Conservation (phyloP, 148 eudicot genomes). For the Rhododendron ovatum region DNA sequence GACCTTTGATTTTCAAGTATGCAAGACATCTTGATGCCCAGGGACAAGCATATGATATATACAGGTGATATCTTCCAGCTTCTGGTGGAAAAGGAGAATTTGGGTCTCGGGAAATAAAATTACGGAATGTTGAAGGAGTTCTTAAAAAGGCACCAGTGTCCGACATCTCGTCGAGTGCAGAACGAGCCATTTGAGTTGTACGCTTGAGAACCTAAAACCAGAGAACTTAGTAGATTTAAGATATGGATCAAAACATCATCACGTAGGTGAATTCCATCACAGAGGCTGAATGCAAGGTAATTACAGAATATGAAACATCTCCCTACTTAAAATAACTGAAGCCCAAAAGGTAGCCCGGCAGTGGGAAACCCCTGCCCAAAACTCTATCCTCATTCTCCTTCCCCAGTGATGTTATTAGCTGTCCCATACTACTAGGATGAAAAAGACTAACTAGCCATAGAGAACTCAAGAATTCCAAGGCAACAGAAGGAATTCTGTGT, state of each 20-base stretch:
- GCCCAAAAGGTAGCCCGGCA: background rate
- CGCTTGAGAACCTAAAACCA: conserved; percentile 17
- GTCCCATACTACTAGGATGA: background rate
- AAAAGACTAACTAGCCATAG: background rate
- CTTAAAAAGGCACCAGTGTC: conserved; percentile 70
- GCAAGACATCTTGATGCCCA: conserved; percentile 89
- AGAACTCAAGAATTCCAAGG: background rate
- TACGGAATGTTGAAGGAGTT: conserved; percentile 69
- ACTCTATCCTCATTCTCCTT: background rate
- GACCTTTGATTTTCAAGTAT: conserved; percentile 72
- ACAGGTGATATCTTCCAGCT: conserved; percentile 84
- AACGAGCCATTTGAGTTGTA: conserved; percentile 50
- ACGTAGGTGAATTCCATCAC: background rate
- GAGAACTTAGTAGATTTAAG: background rate
- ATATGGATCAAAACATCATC: background rate
- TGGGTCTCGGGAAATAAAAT: conserved; percentile 66
- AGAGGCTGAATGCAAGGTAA: background rate
- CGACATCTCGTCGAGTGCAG: conserved; percentile 65
- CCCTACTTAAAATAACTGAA: background rate
- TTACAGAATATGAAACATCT: background rate
- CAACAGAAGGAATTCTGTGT: background rate
- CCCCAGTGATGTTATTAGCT: background rate
- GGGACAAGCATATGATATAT: conserved; percentile 91
- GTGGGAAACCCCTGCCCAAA: background rate
- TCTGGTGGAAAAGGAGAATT: conserved; percentile 63